Evolutionary conservation across 768 basidiomycete species (phyloP), one percentile per base, ranked within the genome.

Genomic region (Ramaria sp.): DNA sequence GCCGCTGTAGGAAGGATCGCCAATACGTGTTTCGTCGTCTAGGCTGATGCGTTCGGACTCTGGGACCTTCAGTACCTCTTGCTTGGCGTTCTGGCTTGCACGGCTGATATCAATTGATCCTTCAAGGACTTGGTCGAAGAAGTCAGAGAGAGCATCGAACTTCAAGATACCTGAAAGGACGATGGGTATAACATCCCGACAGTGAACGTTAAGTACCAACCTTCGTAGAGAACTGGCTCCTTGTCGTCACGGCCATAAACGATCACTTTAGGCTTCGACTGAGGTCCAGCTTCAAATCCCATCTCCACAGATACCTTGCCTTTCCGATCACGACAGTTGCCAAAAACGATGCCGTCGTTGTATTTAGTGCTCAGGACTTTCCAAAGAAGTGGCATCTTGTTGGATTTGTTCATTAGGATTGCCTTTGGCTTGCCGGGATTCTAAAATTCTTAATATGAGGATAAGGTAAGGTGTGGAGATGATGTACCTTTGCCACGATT

Each of bases 341-440:
- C 83, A 58, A 90, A 80, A 25, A 70, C 73, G 9, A 91, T 70
- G 58, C 78, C 69, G 42, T 78, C 78, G 55, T 73, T 63, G 69
- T 82, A 90, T 59, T 81, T 85, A 63, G 88, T 86, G 22, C 76
- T 79, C 25, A 92, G 75, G 20, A 85, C 81, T 60, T 83, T 78
- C 89, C 88, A 92, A 38, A 91, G 71, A 10, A 91, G 67, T 1
- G 89, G 90, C 43, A 79, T 78, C 61, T 79, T 81, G 60, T 82
- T 84, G 56, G 83, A 83, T 65, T 88, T 82, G 62, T 84, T 86
- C 54, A 87, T 67, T 13, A 88, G 75, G 7, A 92, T 71, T 3
- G 81, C 79, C 16, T 82, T 81, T 27, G 75, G 72, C 58, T 73
- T 66, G 45, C 72, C 70, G 42, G 55, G 57, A 41, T 71, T 68